Evolutionary conservation across 164 flowering plant genomes (phyloP), one percentile per base, ranked within the genome.

Genomic region (Magnolia kwangsiensis): DNA sequence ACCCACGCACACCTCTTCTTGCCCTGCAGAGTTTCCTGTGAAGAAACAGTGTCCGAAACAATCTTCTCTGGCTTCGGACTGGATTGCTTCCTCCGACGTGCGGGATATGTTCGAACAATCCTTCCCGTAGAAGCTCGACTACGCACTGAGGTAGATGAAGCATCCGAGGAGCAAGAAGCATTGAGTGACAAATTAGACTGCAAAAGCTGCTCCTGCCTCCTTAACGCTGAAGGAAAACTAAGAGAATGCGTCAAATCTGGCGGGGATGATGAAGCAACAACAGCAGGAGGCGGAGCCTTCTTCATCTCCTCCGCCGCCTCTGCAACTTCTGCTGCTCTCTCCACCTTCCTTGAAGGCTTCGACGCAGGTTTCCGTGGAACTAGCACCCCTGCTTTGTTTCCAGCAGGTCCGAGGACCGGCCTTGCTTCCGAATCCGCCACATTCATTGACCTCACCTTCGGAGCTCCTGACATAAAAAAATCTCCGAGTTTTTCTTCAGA

Each of bases 1-100:
- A 90, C 89, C 98, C 98, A 93, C 79, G 90, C 86, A 78, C 98
- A 93, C 74, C 95, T 83, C 82, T 82, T 90, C 79, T 87, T 89
- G 6, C 51, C 18, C 75, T 75, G 78, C 10, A 78, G 71, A 63
- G 69, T 71, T 77, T 83, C 86, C 72, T 50, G 51, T 4, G 83
- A 61, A 73, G 74, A 71, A 31, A 45, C 77, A 67, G 61, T 59
- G 69, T 77, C 84, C 3, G 78, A 18, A 50, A 51, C 81, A 77
- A 76, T 78, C 75, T 66, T 85, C 21, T 78, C 89, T 8, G 70
- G 50, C 81, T 78, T 85, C 29, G 80, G 19, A 27, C 75, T 79
- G 69, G 75, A 72, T 45, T 80, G 86, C 84, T 85, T 88, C 85
- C 81, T 85, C 80, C 83, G 77, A 51, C 31, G 27, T 59, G 71